A percentile compares a stretch with the other conserved stretches of the same genome.
phyloP scores from a whole-genome alignment of 108 stramenopile genomes.

The Craspedostauros australis region DNA sequence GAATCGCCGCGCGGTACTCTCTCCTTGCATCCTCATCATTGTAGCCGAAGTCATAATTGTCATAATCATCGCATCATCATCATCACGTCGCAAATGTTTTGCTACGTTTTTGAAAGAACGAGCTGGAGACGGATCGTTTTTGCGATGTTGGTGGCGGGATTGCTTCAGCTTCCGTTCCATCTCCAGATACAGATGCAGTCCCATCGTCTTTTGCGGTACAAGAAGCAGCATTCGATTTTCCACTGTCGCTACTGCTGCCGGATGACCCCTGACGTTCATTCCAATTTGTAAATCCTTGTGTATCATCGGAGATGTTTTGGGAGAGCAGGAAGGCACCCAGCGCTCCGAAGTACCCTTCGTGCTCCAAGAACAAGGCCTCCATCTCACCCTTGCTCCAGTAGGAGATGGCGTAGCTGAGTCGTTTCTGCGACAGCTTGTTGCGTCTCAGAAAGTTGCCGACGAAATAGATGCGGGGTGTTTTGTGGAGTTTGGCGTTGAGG shows the following conservation, averaged over 20 bases:
- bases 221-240: neutral
- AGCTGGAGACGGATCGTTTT: neutral
- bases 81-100: too few relatives aligned
- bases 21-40: too few relatives aligned
- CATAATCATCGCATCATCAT: too few relatives aligned
- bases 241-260: neutral
- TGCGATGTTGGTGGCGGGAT: neutral
- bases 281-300: slow-evolving; percentile 20
- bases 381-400: slow-evolving; percentile 95
- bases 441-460: slow-evolving; percentile 96
- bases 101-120: neutral
- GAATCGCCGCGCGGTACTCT: too few relatives aligned
- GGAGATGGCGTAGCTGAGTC: slow-evolving; percentile 92
- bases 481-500: slow-evolving; percentile 87
- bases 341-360: slow-evolving; percentile 93
- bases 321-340: slow-evolving; percentile 84
- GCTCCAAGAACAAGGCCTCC: slow-evolving; percentile 96
- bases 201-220: too few relatives aligned
- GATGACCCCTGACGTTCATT: neutral
- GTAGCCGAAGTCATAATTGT: too few relatives aligned
- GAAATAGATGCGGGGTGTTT: slow-evolving; percentile 89
- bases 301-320: slow-evolving; percentile 49
- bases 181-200: neutral
- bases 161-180: neutral
- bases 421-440: slow-evolving; percentile 83